Conservation (phyloP, 2,329 filamentous ascomycete species). For the Fragosphaeria purpurea region DNA sequence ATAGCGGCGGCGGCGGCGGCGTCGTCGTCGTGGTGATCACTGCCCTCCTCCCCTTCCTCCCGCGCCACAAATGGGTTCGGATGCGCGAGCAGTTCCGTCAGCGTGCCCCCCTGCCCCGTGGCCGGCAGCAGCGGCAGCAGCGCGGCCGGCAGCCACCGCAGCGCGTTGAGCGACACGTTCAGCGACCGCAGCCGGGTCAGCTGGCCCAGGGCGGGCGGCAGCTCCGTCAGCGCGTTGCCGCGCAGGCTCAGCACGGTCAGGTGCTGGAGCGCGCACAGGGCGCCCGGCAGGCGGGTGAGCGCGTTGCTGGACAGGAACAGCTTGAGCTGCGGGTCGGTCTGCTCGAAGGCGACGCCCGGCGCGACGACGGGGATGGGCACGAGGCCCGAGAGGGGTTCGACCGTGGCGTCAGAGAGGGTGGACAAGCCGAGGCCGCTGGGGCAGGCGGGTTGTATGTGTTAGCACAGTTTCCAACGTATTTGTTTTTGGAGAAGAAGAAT, state of each 20-base stretch:
- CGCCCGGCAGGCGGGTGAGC: slow-evolving; percentile 45
- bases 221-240: slow-evolving; percentile 49
- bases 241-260: slow-evolving; percentile 58
- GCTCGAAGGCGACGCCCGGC: slow-evolving; percentile 48
- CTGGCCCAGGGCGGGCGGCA: slow-evolving; percentile 50
- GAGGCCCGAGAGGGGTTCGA: slow-evolving; percentile 47
- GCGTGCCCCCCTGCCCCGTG: slow-evolving; percentile 25
- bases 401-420: slow-evolving; percentile 43
- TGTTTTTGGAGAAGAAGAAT: neutral
- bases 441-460: too few species aligned
- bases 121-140: slow-evolving; percentile 43
- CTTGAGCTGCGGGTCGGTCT: slow-evolving; percentile 48
- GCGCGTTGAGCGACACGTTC: slow-evolving; percentile 54
- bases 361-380: slow-evolving; percentile 42
- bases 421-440: slow-evolving; percentile 38
- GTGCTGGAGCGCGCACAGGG: slow-evolving; percentile 51
- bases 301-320: slow-evolving; percentile 52
- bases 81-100: slow-evolving; percentile 44
- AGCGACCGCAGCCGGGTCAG: slow-evolving; percentile 50
- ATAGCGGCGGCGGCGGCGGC: neutral
- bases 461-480: too few species aligned
- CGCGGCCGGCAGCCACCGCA: slow-evolving; percentile 53
- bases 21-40: neutral
- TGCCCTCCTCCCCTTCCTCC: slow-evolving; percentile 1
- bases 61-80: slow-evolving; percentile 52